Evolutionary conservation across 1,139 yeast species (phyloP), one percentile per base, ranked within the genome.

Genomic region (Kodamaea anthophila): DNA sequence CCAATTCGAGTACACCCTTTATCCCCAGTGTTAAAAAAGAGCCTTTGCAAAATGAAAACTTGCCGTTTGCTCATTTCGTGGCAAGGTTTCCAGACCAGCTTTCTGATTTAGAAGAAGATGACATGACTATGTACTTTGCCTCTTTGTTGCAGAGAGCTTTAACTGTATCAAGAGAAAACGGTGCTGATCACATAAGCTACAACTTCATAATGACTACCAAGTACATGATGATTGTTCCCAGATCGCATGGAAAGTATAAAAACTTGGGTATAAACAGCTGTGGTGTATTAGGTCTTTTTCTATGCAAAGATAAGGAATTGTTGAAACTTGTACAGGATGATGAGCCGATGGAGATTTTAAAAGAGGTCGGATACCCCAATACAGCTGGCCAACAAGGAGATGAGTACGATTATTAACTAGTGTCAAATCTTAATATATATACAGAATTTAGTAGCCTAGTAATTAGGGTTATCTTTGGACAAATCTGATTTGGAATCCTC

Each of bases 161-260:
- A 43, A 80, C 88, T 2, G 69, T 75, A 11, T 65, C 76, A 45
- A 76, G 77, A 47, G 77, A 75, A 31, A 54, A 65, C 34, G 74
- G 61, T 10, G 51, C 55, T 3, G 29, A 36, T 3, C 60, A 60
- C 24, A 57, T 77, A 19, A 80, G 93, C 18, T 88, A 85, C 57
- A 91, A 91, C 49, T 74, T 88, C 23, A 57, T 86, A 28, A 74
- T 88, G 69, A 86, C 94, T 23, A 75, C 77, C 33, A 69, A 76
- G 32, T 88, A 91, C 82, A 73, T 88, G 60, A 73, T 87, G 73
- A 55, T 84, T 24, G 80, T 87, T n/a, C 97, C 97, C 15, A 72
- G 97, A 44, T 65, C 79, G 3, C 30, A 30, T 8, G 62, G 63
- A 4, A 51, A 49, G 27, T 62, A 55, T 32, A 55, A 59, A 28